These are phyloP conservation scores for Fusarium pininemorale DNA, from an alignment of 2,329 filamentous ascomycete genomes.

Conservation along the genomic window DNA sequence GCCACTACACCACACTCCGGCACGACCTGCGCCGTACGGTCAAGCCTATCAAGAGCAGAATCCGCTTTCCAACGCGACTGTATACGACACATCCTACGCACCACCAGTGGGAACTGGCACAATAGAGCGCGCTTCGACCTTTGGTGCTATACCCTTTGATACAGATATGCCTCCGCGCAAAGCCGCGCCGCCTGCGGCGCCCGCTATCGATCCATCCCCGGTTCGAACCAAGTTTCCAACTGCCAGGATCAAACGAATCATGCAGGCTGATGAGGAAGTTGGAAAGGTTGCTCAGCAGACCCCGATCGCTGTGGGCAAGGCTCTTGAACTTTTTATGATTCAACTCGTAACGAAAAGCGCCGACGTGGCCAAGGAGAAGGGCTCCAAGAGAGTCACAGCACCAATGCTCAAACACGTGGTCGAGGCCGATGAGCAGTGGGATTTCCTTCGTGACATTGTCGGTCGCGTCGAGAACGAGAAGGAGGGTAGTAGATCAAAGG, in stretches of 20 bases:
- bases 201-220: conserved; percentile 68
- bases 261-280: conserved; percentile 99
- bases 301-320: conserved; percentile 94
- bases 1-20: conserved; percentile 31
- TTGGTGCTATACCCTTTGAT: conserved; percentile 15
- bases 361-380: conserved; percentile 81
- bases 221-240: conserved; percentile 97
- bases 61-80: conserved; percentile 6
- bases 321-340: conserved; percentile 97
- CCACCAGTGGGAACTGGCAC: conserved; percentile 7
- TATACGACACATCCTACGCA: conserved; percentile 31
- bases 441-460: conserved; percentile 92
- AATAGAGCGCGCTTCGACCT: conserved; percentile 9
- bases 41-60: conserved; percentile 25
- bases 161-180: conserved; percentile 49
- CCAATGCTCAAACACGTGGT: conserved; percentile 93
- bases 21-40: conserved; percentile 18
- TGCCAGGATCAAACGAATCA: conserved; percentile 96
- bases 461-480: conserved; percentile 77
- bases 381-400: conserved; percentile 88
- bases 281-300: conserved; percentile 98
- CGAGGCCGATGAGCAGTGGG: conserved; percentile 88
- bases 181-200: conserved; percentile 48
- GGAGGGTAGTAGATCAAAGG: conserved; percentile 51
- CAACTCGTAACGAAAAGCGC: conserved; percentile 89